Evolutionary conservation across 2,329 filamentous ascomycete genomes (phyloP), one percentile per base, ranked within the genome.

Genomic region (Exutisphaerella laricina): DNA sequence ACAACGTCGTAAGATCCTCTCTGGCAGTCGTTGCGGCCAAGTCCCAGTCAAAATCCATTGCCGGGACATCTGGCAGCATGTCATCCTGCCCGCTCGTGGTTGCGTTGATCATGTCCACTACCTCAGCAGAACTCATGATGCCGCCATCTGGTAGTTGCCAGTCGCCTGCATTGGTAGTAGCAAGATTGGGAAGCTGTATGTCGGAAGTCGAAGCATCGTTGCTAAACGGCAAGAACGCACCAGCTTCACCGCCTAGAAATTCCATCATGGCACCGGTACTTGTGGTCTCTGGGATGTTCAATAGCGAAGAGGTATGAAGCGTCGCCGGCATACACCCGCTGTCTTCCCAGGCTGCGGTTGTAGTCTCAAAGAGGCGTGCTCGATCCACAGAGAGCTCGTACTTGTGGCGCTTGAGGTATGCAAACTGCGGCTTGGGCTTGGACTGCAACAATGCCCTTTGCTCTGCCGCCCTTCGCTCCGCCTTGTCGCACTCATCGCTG

Each of bases 241-340:
- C 56, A 2, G 58, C 23, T 14, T 53, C 38, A 7, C 45, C 46
- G 7, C 56, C 58, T 1, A 60, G 39, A 31, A 59, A 59, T 22
- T 59, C 57, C 54, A 57, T 58, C 58, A 59, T 59, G 7, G 58
- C 57, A 14, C 58, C 58, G 1, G 57, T 60, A 9, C 48, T 44
- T 17, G 56, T 59, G 8, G 46, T 42, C 13, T 55, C 44, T 8
- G 31, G 36, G 26, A 56, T 49, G 13, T 45, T 33, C 2, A 48
- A 48, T 10, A 49, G 35, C 5, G 46, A 46, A 26, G 29, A 25
- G 13, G 53, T 56, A 17, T 45, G 29, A 8, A 54, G 46, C 12
- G 46, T 17, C 7, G 43, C 41, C 12, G 59, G 58, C 58, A 61
- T 60, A n/a, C 46, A 41, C 5, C 59, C 59, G 26, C 50, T 53